Percentiles rank a stretch among this genome's conserved stretches.
Conservation (phyloP, 257 asterid species). For the Sherardia arvensis region DNA sequence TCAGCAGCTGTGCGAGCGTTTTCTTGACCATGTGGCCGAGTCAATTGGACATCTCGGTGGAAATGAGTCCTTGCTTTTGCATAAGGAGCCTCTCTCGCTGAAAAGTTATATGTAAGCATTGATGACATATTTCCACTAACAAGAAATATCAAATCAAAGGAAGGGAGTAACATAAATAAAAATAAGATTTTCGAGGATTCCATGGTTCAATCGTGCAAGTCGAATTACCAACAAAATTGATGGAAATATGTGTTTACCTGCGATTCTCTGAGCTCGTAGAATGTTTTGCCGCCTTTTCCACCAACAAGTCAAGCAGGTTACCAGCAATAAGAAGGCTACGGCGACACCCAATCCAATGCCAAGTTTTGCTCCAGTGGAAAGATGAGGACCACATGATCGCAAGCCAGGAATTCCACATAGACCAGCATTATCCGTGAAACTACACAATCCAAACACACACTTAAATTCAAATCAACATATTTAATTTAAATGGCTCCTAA, state of each 20-base stretch:
- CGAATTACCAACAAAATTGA: background rate
- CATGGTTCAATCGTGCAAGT: background rate
- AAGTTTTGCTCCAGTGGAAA: slow-evolving; percentile 62
- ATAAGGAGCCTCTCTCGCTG: slow-evolving; percentile 96
- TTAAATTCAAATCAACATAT: slow-evolving; percentile 6
- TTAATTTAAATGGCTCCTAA: background rate
- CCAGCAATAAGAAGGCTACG: slow-evolving; percentile 43
- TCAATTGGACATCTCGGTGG: slow-evolving; percentile 75
- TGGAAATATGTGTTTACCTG: slow-evolving; percentile 41
- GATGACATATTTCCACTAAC: background rate
- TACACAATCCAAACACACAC: slow-evolving; percentile 28
- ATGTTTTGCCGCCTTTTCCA: slow-evolving; percentile 92
- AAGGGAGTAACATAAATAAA: background rate
- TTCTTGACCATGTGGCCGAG: slow-evolving; percentile 55
- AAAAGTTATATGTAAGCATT: background rate
- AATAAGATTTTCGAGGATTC: too few relatives aligned
- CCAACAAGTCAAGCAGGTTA: slow-evolving; percentile 73
- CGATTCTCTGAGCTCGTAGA: slow-evolving; percentile 80
- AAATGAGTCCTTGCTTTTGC: slow-evolving; percentile 77
- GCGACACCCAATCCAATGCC: slow-evolving; percentile 60
- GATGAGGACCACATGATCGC: slow-evolving; percentile 69
- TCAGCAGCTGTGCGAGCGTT: slow-evolving; percentile 71
- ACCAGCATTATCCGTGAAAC: slow-evolving; percentile 92
- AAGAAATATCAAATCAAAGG: background rate
- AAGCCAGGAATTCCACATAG: slow-evolving; percentile 95